A percentile compares a stretch with the other conserved stretches of the same genome.
Evolutionary conservation across 306 rosid species (phyloP).

Genomic region (Macrotyloma uniflorum): DNA sequence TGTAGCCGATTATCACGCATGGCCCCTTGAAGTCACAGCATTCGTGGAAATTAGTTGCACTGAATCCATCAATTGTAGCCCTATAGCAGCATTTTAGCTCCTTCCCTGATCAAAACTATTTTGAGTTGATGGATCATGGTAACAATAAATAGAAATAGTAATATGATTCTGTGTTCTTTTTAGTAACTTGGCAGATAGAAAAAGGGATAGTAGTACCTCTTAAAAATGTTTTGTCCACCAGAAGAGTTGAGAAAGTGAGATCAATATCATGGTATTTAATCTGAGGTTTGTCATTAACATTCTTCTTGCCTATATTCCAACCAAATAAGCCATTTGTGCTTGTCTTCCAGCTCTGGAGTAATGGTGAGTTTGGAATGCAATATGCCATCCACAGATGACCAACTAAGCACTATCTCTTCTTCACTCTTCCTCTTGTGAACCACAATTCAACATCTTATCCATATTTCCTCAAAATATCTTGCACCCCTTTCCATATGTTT

Average conservation of each 20-base stretch:
- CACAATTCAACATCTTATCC: slow-evolving; percentile 41
- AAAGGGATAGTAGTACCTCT: slow-evolving; percentile 45
- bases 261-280: slow-evolving; percentile 67
- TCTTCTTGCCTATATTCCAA: slow-evolving; percentile 65
- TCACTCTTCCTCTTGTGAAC: slow-evolving; percentile 29
- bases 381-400: slow-evolving; percentile 57
- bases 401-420: background rate
- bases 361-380: slow-evolving; percentile 50
- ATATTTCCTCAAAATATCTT: slow-evolving; percentile 37
- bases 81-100: slow-evolving; percentile 87
- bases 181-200: background rate
- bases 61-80: slow-evolving; percentile 82
- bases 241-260: slow-evolving; percentile 79
- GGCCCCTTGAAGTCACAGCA: slow-evolving; percentile 92
- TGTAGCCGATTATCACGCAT: slow-evolving; percentile 84
- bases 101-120: slow-evolving; percentile 56
- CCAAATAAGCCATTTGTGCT: slow-evolving; percentile 64
- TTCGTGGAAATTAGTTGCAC: slow-evolving; percentile 74
- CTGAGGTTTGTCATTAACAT: slow-evolving; percentile 50
- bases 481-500: background rate
- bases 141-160: background rate
- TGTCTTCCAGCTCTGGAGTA: slow-evolving; percentile 45
- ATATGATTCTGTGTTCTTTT: background rate
- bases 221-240: slow-evolving; percentile 69
- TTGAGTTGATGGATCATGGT: background rate